A percentile compares a stretch with the other conserved stretches of the same genome.
phyloP scores from a whole-genome alignment of 805 yeast genomes.

The Lipomyces spencermartinsiae region DNA sequence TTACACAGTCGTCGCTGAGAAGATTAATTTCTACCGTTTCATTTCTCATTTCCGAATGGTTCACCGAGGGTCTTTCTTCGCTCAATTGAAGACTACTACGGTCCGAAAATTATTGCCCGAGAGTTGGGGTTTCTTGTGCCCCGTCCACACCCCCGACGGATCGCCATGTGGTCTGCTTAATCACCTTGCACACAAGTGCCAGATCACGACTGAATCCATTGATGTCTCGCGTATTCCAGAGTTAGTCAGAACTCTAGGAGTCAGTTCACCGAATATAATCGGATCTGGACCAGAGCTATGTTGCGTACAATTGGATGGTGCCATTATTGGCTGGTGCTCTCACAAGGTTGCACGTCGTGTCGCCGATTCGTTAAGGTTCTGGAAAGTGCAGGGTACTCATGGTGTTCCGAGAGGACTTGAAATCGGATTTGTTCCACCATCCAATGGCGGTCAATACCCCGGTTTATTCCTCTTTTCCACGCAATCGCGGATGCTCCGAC shows the following conservation, averaged over 20 bases:
- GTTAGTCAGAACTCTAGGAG: conserved; percentile 74
- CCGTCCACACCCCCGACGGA: conserved; percentile 99
- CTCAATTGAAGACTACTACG: conserved; percentile 95
- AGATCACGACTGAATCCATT: conserved; percentile 74
- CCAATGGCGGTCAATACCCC: conserved; percentile 94
- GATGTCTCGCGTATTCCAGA: conserved; percentile 77
- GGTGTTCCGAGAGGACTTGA: conserved; percentile 87
- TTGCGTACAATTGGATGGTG: conserved; percentile 94
- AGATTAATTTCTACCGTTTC: conserved; percentile 95
- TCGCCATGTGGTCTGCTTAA: conserved; percentile 98
- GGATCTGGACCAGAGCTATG: conserved; percentile 88
- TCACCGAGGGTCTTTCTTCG: conserved; percentile 99
- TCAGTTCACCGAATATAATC: conserved; percentile 75
- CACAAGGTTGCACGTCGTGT: conserved; percentile 85
- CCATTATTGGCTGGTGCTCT: conserved; percentile 90
- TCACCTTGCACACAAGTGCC: conserved; percentile 95
- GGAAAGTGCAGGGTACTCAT: conserved; percentile 85
- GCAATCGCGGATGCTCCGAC: conserved; percentile 93
- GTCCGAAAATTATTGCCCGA: conserved; percentile 96
- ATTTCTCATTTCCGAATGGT: conserved; percentile 99
- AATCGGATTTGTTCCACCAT: conserved; percentile 96
- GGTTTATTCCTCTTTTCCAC: conserved; percentile 93
- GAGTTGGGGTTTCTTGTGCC: conserved; percentile 99
- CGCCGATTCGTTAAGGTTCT: conserved; percentile 86
- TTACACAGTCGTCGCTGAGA: conserved; percentile 97